phyloP scores from a whole-genome alignment of 176 grass and related monocot species.

The Pontederia crassipes region DNA sequence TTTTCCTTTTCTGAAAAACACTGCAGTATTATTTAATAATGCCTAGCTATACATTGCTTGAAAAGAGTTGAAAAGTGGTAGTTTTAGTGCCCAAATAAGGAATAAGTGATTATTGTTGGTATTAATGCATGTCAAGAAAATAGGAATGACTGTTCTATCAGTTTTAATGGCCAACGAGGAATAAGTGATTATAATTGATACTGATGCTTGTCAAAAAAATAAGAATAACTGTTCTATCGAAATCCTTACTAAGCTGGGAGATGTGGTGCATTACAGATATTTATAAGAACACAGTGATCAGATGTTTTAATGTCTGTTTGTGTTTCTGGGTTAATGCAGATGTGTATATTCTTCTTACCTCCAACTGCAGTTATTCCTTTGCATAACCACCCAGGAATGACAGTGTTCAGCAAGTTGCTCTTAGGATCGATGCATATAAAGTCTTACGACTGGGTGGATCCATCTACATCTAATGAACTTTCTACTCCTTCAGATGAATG shows the following conservation, averaged over 20 bases:
- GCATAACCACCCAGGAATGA: conserved; percentile 92
- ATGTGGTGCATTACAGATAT: not conserved
- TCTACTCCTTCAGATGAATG: conserved; percentile 21
- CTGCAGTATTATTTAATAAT: not conserved
- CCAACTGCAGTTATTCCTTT: conserved; percentile 66
- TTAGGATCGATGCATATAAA: conserved; percentile 69
- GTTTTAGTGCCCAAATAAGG: too few relatives aligned
- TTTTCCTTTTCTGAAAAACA: not conserved
- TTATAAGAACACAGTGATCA: not conserved
- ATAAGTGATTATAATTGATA: too few relatives aligned
- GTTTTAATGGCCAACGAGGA: too few relatives aligned
- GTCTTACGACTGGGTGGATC: conserved; percentile 69
- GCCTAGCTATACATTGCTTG: not conserved
- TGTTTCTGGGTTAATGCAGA: conserved; percentile 26
- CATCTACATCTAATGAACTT: not conserved
- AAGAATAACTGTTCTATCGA: too few relatives aligned
- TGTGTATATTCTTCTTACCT: conserved; percentile 79
- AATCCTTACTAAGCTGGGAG: not conserved
- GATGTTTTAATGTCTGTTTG: not conserved
- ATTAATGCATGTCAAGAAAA: too few relatives aligned
- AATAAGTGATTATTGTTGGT: too few relatives aligned
- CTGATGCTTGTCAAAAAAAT: too few relatives aligned
- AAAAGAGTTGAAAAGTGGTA: not conserved
- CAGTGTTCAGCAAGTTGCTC: conserved; percentile 79
- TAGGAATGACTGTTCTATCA: too few relatives aligned